Percentiles rank a stretch among this genome's conserved stretches.
phyloP scores from a whole-genome alignment of 1,284 basidiomycete genomes.

The Malassezia globosa region DNA sequence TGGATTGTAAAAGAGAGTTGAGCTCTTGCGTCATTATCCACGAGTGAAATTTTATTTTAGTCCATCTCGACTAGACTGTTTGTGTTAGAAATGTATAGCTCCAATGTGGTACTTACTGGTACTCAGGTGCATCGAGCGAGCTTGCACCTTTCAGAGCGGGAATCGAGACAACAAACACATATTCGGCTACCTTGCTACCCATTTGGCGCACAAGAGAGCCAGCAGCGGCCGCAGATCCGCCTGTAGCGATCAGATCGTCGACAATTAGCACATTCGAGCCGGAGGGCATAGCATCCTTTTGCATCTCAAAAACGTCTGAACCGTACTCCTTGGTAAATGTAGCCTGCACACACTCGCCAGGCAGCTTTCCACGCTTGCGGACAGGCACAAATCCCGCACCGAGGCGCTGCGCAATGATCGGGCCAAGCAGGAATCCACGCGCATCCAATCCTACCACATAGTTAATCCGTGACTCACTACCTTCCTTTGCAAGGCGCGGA shows the following conservation, averaged over 20 bases:
- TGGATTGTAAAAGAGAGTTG: background rate
- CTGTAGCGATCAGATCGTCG: conserved; percentile 94
- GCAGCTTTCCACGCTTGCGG: conserved; percentile 85
- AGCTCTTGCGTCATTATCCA: too few relatives aligned
- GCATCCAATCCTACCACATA: conserved; percentile 92
- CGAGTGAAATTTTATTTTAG: too few relatives aligned
- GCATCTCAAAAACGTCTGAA: conserved; percentile 92
- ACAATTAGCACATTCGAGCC: conserved; percentile 79
- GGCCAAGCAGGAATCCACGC: conserved; percentile 88
- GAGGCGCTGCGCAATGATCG: conserved; percentile 76
- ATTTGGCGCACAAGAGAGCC: conserved; percentile 75
- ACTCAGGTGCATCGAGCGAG: conserved; percentile 72
- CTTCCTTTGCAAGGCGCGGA: conserved; percentile 51
- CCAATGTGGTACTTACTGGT: conserved; percentile 27
- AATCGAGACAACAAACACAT: conserved; percentile 85
- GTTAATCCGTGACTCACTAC: conserved; percentile 57
- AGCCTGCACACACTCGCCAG: conserved; percentile 67
- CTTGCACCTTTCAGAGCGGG: conserved; percentile 67
- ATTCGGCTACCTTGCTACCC: conserved; percentile 76
- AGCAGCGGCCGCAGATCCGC: conserved; percentile 86
- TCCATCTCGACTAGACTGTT: conserved; percentile 18
- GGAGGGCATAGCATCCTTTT: conserved; percentile 65
- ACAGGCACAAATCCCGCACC: conserved; percentile 94
- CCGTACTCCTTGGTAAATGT: conserved; percentile 93
- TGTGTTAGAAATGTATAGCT: too few relatives aligned